Evolutionary conservation across 1,284 basidiomycete species (phyloP).

Genomic region (Papiliotrema fonsecae): DNA sequence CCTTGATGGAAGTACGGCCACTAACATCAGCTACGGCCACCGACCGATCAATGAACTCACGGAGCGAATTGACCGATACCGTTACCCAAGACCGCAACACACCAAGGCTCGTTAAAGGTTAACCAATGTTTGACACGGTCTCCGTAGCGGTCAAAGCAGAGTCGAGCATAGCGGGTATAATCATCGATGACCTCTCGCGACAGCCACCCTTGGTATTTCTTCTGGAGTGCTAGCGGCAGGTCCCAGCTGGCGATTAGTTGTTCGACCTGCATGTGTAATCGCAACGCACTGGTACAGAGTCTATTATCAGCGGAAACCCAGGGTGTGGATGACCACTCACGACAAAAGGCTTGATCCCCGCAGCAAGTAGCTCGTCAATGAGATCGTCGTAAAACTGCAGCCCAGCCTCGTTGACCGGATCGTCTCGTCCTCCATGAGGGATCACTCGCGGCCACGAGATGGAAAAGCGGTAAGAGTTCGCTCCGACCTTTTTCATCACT

Average conservation of each 20-base stretch:
- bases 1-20: constrained; percentile 57
- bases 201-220: constrained; percentile 62
- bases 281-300: constrained; percentile 60
- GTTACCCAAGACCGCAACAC: constrained; percentile 61
- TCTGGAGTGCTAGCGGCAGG: constrained; percentile 63
- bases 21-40: constrained; percentile 22
- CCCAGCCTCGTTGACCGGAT: constrained; percentile 64
- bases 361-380: constrained; percentile 61
- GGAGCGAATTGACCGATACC: constrained; percentile 20
- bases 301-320: constrained; percentile 41
- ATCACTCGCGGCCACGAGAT: constrained; percentile 70
- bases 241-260: constrained; percentile 64
- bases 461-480: constrained; percentile 62
- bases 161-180: constrained; percentile 61
- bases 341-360: constrained; percentile 64
- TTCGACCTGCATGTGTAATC: not conserved
- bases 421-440: constrained; percentile 59
- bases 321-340: constrained; percentile 47
- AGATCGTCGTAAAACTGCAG: constrained; percentile 56
- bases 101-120: constrained; percentile 67
- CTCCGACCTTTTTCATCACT: constrained; percentile 55
- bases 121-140: constrained; percentile 70
- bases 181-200: constrained; percentile 61
- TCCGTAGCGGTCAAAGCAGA: constrained; percentile 67
- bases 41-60: constrained; percentile 7